Evolutionary conservation across 2,329 filamentous ascomycete genomes (phyloP).

Genomic region (Septoria linicola): DNA sequence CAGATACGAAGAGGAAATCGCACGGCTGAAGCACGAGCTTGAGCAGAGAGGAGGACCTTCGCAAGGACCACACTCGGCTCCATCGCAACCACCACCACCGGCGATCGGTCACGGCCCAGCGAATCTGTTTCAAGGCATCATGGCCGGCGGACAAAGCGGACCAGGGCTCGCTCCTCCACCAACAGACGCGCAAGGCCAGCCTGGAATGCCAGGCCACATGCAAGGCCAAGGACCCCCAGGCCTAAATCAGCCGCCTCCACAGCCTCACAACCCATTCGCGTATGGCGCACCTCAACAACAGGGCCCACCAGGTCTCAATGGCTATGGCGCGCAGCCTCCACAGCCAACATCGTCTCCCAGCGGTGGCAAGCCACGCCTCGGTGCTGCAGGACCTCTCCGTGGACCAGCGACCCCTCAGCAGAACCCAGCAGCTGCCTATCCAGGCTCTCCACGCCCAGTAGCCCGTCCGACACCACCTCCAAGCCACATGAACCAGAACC

Average conservation of each 20-base stretch:
- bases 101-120: conserved; percentile 82
- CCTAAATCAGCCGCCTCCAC: conserved; percentile 55
- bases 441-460: conserved; percentile 77
- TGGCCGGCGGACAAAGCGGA: conserved; percentile 84
- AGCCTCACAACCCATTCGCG: conserved; percentile 67
- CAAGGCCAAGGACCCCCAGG: conserved; percentile 76
- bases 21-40: conserved; percentile 81
- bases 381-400: conserved; percentile 28
- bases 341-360: conserved; percentile 85
- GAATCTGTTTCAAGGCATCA: conserved; percentile 92
- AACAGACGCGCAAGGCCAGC: conserved; percentile 60
- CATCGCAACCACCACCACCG: conserved; percentile 80
- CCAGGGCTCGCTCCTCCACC: conserved; percentile 68
- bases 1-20: conserved; percentile 93
- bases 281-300: conserved; percentile 59
- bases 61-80: conserved; percentile 68
- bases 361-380: conserved; percentile 62
- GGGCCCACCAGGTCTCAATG: conserved; percentile 58
- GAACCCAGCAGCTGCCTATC: conserved; percentile 81
- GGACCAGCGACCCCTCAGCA: conserved; percentile 89
- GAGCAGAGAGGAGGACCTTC: conserved; percentile 66
- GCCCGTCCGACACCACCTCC: conserved; percentile 74
- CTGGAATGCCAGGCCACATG: conserved; percentile 58
- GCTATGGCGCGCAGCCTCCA: conserved; percentile 82
- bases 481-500: conserved; percentile 21